Evolutionary conservation across 2,329 filamentous ascomycete genomes (phyloP).

Genomic region (Xylariaceae sp.): DNA sequence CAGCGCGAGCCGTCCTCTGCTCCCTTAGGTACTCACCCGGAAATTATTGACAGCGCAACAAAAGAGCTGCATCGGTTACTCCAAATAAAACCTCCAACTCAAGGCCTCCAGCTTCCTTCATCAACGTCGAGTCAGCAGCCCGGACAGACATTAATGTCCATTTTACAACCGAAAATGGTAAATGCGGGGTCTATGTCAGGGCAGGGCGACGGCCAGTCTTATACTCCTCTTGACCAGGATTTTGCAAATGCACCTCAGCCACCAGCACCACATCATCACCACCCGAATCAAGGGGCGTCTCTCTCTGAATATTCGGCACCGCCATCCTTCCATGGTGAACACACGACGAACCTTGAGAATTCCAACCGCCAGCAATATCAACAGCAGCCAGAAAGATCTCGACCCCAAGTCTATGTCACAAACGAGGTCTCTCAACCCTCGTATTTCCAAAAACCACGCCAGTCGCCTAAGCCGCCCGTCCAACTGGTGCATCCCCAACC

Average conservation of each 20-base stretch:
- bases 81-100: slow-evolving; percentile 59
- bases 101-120: slow-evolving; percentile 50
- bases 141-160: slow-evolving; percentile 59
- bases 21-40: slow-evolving; percentile 33
- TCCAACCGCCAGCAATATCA: slow-evolving; percentile 30
- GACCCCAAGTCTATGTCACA: slow-evolving; percentile 36
- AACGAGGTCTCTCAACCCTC: slow-evolving; percentile 28
- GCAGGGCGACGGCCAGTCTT: slow-evolving; percentile 20
- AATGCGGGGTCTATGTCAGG: slow-evolving; percentile 33
- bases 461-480: slow-evolving; percentile 40
- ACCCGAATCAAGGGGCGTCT: slow-evolving; percentile 54
- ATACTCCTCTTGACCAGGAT: slow-evolving; percentile 61
- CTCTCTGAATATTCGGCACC: slow-evolving; percentile 53
- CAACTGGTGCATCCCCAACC: slow-evolving; percentile 55
- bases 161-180: slow-evolving; percentile 52
- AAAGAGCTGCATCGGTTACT: slow-evolving; percentile 60
- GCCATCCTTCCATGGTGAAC: slow-evolving; percentile 55
- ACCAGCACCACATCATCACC: slow-evolving; percentile 63
- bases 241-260: slow-evolving; percentile 57
- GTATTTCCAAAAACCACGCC: slow-evolving; percentile 31
- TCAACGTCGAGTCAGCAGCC: slow-evolving; percentile 46
- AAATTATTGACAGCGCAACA: slow-evolving; percentile 36
- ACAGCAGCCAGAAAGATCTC: slow-evolving; percentile 31
- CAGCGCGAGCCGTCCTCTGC: slow-evolving; percentile 44
- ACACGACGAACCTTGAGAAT: slow-evolving; percentile 27